Conservation (phyloP, 352 stramenopile genomes). For the Globisporangium spiculum region DNA sequence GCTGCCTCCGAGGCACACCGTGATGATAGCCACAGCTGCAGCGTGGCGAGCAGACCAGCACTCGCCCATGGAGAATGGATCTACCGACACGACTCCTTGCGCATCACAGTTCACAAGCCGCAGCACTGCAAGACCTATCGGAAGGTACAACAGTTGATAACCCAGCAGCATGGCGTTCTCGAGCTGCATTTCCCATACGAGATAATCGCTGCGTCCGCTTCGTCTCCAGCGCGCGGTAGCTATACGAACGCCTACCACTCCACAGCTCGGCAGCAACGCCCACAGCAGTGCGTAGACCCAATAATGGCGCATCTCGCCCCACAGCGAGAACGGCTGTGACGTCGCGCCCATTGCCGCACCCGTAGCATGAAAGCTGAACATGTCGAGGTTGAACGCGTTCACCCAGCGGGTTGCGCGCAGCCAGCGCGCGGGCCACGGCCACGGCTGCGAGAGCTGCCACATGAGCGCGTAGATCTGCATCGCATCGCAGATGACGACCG, state of each 20-base stretch:
- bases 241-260: conserved; percentile 4
- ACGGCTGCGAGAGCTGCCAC: conserved; percentile 78
- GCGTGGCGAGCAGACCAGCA: conserved; percentile 35
- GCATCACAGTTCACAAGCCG: conserved; percentile 57
- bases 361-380: conserved; percentile 45
- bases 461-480: conserved; percentile 66
- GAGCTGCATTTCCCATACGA: conserved; percentile 25
- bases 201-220: conserved; percentile 25
- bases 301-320: conserved; percentile 55
- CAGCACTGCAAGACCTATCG: conserved; percentile 54
- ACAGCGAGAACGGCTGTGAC: conserved; percentile 51
- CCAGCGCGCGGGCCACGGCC: conserved; percentile 66
- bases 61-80: conserved; percentile 26
- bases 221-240: conserved; percentile 16
- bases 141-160: conserved; percentile 53
- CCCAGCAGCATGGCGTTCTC: conserved; percentile 50
- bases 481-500: conserved; percentile 35
- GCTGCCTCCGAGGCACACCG: conserved; percentile 29
- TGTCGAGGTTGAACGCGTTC: conserved; percentile 51
- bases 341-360: conserved; percentile 63
- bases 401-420: conserved; percentile 45
- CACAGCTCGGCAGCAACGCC: conserved; percentile 25
- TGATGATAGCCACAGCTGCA: conserved; percentile 30
- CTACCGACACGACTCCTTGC: conserved; percentile 37
- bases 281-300: conserved; percentile 58